Conservation (phyloP, 169 alveolate species). For the Cryptosporidium canis region DNA sequence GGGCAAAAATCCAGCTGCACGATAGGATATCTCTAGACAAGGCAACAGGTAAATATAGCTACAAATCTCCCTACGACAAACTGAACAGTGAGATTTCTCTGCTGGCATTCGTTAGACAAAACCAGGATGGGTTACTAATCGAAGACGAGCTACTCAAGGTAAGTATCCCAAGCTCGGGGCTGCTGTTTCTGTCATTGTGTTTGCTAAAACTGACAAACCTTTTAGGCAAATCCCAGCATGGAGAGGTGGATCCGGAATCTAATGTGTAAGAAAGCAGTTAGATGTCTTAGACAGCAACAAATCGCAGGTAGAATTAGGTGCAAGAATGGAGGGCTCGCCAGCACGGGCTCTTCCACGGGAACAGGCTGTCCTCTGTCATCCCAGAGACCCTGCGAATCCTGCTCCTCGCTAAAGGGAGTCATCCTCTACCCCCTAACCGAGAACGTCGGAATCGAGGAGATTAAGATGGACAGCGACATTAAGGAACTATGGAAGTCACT, state of each 20-base stretch:
- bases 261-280: conserved; percentile 52
- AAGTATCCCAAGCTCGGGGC: background rate
- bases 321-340: conserved; percentile 52
- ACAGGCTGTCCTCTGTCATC: conserved; percentile 60
- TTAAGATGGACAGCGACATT: conserved; percentile 38
- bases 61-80: conserved; percentile 66
- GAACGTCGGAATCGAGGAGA: conserved; percentile 52
- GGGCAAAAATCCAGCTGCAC: conserved; percentile 48
- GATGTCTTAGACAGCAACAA: conserved; percentile 71
- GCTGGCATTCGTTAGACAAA: conserved; percentile 39
- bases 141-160: conserved; percentile 66
- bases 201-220: background rate
- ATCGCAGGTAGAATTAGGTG: conserved; percentile 69
- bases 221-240: conserved; percentile 42
- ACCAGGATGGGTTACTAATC: conserved; percentile 45
- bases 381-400: conserved; percentile 64
- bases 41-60: conserved; percentile 31
- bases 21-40: conserved; percentile 27
- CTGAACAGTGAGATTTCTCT: conserved; percentile 44
- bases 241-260: conserved; percentile 53
- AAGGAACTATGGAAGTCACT: conserved; percentile 51
- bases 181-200: too few relatives aligned
- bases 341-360: conserved; percentile 59
- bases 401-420: conserved; percentile 40
- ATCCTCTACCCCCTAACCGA: conserved; percentile 50